phyloP scores from a whole-genome alignment of 2,329 filamentous ascomycete genomes.

The Arthrobotrys pseudoclavata region DNA sequence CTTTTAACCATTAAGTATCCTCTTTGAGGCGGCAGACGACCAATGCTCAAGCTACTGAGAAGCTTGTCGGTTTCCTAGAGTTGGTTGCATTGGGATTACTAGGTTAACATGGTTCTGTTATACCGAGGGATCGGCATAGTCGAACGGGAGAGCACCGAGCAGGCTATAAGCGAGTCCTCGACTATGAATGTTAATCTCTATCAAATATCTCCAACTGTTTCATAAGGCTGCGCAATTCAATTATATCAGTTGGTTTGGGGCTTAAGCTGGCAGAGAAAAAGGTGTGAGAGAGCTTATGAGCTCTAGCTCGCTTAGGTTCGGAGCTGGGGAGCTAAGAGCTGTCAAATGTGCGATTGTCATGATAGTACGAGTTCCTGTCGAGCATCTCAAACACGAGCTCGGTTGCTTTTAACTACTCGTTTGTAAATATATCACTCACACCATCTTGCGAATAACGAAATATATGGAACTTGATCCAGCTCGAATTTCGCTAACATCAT shows the following conservation, averaged over 20 bases:
- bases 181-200: slow-evolving; percentile 2
- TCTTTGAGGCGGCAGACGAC: slow-evolving; percentile 33
- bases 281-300: not conserved
- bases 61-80: not conserved
- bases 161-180: slow-evolving; percentile 23
- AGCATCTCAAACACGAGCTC: slow-evolving; percentile 28
- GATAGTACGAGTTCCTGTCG: slow-evolving; percentile 18
- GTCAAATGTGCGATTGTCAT: slow-evolving; percentile 39
- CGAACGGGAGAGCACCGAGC: not conserved
- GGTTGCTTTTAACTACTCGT: not conserved
- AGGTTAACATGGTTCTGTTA: not conserved
- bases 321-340: slow-evolving; percentile 16
- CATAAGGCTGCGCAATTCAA: not conserved
- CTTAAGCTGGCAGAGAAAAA: not conserved
- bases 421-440: slow-evolving; percentile 53
- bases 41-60: slow-evolving; percentile 16
- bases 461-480: not conserved
- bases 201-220: slow-evolving; percentile 10
- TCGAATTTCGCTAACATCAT: not conserved
- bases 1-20: slow-evolving; percentile 6
- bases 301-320: slow-evolving; percentile 11
- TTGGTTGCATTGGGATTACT: not conserved
- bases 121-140: slow-evolving; percentile 30
- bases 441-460: slow-evolving; percentile 24
- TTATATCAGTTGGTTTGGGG: not conserved